Evolutionary conservation across 352 stramenopile genomes (phyloP).

Genomic region (Pythium pyrilobum): DNA sequence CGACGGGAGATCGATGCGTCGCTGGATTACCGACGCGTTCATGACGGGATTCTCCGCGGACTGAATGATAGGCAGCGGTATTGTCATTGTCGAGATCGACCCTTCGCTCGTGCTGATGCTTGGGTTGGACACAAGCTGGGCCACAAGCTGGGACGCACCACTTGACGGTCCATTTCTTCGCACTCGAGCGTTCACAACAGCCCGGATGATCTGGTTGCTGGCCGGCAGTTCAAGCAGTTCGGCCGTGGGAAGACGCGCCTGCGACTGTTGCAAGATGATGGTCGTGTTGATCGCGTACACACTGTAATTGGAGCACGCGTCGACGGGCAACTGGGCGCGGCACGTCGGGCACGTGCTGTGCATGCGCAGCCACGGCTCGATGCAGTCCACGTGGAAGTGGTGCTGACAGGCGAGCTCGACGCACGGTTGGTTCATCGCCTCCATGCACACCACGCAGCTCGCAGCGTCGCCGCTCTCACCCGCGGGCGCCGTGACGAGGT

Average conservation of each 20-base stretch:
- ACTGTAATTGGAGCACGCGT: slow-evolving; percentile 82
- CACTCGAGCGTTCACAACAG: slow-evolving; percentile 81
- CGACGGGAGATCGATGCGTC: slow-evolving; percentile 32
- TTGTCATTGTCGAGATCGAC: slow-evolving; percentile 24
- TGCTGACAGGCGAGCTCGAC: slow-evolving; percentile 71
- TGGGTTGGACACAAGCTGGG: neutral
- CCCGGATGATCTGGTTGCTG: slow-evolving; percentile 84
- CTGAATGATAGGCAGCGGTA: slow-evolving; percentile 49
- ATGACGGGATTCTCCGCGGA: slow-evolving; percentile 52
- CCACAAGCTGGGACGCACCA: no score
- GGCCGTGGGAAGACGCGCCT: slow-evolving; percentile 64
- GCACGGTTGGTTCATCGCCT: slow-evolving; percentile 45
- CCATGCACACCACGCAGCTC: slow-evolving; percentile 84
- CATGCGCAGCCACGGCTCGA: slow-evolving; percentile 85
- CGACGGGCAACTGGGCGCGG: slow-evolving; percentile 71
- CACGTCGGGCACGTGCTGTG: slow-evolving; percentile 84
- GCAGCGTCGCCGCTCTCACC: slow-evolving; percentile 8
- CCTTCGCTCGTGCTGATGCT: neutral
- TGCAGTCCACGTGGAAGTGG: slow-evolving; percentile 74
- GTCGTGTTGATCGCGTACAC: slow-evolving; percentile 89
- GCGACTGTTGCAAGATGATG: slow-evolving; percentile 83
- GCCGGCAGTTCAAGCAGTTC: slow-evolving; percentile 77
- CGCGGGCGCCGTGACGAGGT: slow-evolving; percentile 18
- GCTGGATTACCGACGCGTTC: slow-evolving; percentile 75
- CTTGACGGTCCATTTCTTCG: slow-evolving; percentile 40